These are phyloP conservation scores for Penicillium brevicompactum DNA, from an alignment of 2,329 filamentous ascomycete species.

Conservation along the genomic window DNA sequence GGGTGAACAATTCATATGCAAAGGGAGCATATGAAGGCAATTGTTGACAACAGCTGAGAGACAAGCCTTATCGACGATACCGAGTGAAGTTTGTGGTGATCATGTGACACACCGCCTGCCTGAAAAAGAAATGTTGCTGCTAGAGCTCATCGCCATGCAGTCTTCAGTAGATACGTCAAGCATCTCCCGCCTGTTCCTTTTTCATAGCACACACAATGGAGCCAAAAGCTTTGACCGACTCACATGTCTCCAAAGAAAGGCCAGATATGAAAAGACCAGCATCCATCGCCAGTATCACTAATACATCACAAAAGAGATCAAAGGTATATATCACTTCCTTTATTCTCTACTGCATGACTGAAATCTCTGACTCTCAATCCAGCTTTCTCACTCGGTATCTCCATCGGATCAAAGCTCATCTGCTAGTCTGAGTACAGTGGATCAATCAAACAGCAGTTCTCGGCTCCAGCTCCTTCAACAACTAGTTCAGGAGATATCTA, in stretches of 20 bases:
- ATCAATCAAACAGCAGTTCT: slow-evolving; percentile 10
- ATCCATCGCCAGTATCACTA: background rate
- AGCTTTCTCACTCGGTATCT: background rate
- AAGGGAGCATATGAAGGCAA: background rate
- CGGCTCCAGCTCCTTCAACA: slow-evolving; percentile 22
- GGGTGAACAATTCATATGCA: background rate
- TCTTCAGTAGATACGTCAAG: too few species aligned
- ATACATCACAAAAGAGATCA: background rate
- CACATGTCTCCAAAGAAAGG: background rate
- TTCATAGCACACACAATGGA: background rate
- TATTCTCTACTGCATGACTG: background rate
- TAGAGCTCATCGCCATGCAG: background rate
- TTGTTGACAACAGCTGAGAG: background rate
- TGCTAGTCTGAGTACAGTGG: background rate
- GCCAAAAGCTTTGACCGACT: background rate
- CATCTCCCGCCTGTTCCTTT: too few species aligned
- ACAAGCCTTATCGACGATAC: background rate
- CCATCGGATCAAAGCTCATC: background rate
- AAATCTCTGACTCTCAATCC: background rate
- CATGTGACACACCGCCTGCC: slow-evolving; percentile 9
- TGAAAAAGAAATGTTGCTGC: background rate
- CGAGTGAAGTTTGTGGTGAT: slow-evolving; percentile 2
- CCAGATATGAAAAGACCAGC: background rate
- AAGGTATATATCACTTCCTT: slow-evolving; percentile 3
- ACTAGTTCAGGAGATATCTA: slow-evolving; percentile 25